These are phyloP conservation scores for Drechslera avenae DNA, from an alignment of 2,329 filamentous ascomycete genomes.

Conservation along the genomic window DNA sequence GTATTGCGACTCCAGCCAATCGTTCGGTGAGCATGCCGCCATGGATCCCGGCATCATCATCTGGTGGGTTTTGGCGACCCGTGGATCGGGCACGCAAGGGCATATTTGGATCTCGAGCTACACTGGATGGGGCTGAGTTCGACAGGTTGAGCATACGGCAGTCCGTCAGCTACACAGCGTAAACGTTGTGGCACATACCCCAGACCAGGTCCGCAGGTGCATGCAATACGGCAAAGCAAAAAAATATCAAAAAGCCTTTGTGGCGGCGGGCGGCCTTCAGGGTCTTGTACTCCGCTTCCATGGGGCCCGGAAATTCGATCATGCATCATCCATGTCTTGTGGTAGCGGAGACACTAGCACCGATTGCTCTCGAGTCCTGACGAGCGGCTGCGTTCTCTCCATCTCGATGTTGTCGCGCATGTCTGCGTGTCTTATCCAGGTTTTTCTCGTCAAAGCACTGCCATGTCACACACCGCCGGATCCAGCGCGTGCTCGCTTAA, in stretches of 20 bases:
- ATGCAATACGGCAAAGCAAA: constrained; percentile 12
- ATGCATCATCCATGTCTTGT: constrained; percentile 22
- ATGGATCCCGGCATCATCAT: too few species aligned
- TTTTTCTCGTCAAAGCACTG: constrained; percentile 15
- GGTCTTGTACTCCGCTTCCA: constrained; percentile 17
- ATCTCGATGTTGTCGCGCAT: neutral
- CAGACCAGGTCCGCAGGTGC: constrained; percentile 16
- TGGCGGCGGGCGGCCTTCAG: constrained; percentile 13
- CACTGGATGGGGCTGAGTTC: too few species aligned
- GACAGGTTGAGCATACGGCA: too few species aligned
- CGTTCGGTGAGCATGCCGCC: too few species aligned
- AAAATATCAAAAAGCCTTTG: neutral
- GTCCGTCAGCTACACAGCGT: neutral
- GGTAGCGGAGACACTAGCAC: constrained; percentile 13
- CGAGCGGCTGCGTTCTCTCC: neutral
- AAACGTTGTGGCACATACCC: neutral
- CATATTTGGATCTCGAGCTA: too few species aligned
- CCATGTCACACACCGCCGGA: constrained; percentile 21
- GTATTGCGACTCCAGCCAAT: too few species aligned
- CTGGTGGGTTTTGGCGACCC: too few species aligned
- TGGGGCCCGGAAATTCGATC: constrained; percentile 19
- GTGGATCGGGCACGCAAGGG: too few species aligned
- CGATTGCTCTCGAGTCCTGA: neutral
- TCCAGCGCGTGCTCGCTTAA: constrained; percentile 15
- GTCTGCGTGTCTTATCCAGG: constrained; percentile 1